Conservation (phyloP, 306 rosid species). For the Trifolium pratense region DNA sequence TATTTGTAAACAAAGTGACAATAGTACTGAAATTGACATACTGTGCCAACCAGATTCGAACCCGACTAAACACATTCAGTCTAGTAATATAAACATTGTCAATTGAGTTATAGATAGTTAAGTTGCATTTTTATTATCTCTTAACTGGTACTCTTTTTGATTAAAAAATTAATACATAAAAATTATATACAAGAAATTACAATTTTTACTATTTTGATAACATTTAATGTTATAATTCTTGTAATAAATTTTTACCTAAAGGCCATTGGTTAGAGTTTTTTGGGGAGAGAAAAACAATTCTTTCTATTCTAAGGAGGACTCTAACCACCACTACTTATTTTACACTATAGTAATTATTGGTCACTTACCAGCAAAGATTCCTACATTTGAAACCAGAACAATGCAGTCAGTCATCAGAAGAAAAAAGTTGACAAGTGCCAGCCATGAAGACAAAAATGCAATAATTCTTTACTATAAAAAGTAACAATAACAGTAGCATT, state of each 20-base stretch:
- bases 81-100: too few species aligned
- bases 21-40: too few species aligned
- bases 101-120: too few species aligned
- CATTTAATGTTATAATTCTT: not conserved
- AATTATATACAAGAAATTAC: not conserved
- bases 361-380: constrained; percentile 1
- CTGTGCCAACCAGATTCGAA: too few species aligned
- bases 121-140: not conserved
- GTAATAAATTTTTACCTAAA: not conserved
- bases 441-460: constrained; percentile 22
- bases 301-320: not conserved
- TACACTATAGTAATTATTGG: not conserved
- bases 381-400: constrained; percentile 13
- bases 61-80: too few species aligned
- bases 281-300: not conserved
- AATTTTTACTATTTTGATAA: not conserved
- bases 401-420: constrained; percentile 22
- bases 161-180: not conserved
- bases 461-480: constrained; percentile 27
- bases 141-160: not conserved
- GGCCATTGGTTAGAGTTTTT: not conserved
- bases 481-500: constrained; percentile 38
- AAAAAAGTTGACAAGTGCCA: constrained; percentile 12
- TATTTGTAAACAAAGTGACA: too few species aligned
- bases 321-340: not conserved